A percentile compares a stretch with the other conserved stretches of the same genome.
phyloP scores from a whole-genome alignment of 768 basidiomycete genomes.

The Termitomyces heimii region DNA sequence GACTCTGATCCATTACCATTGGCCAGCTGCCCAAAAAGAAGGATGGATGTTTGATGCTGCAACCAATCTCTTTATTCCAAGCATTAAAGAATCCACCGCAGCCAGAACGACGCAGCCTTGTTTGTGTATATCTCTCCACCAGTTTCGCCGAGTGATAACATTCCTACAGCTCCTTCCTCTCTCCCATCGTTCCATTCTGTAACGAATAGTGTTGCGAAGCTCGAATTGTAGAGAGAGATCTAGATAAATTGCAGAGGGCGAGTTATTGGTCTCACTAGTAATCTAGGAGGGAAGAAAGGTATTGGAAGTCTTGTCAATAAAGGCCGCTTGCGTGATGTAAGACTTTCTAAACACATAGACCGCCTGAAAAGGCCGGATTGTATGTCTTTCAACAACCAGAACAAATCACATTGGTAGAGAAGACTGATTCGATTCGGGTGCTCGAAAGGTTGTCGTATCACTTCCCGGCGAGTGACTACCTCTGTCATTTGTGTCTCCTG shows the following conservation, averaged over 20 bases:
- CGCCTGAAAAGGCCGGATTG: constrained; percentile 4
- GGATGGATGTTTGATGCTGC: constrained; percentile 49
- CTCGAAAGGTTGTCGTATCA: background rate
- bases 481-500: background rate
- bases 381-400: constrained; percentile 11
- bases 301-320: constrained; percentile 9
- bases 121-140: background rate
- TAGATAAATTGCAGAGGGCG: background rate
- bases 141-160: background rate
- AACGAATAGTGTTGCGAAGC: constrained; percentile 45
- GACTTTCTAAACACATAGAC: constrained; percentile 11
- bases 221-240: constrained; percentile 27
- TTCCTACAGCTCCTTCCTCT: constrained; percentile 32
- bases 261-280: constrained; percentile 4
- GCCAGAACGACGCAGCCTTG: constrained; percentile 3
- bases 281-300: constrained; percentile 15
- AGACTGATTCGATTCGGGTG: background rate
- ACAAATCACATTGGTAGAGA: constrained; percentile 7
- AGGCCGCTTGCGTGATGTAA: constrained; percentile 1
- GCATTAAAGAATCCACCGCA: constrained; percentile 1
- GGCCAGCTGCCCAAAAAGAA: constrained; percentile 33
- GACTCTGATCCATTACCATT: background rate
- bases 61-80: constrained; percentile 39
- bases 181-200: constrained; percentile 44
- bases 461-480: background rate